Base-by-base conservation (phyloP, 2,329 filamentous ascomycete species). In the Verticillium tricorpus region DNA sequence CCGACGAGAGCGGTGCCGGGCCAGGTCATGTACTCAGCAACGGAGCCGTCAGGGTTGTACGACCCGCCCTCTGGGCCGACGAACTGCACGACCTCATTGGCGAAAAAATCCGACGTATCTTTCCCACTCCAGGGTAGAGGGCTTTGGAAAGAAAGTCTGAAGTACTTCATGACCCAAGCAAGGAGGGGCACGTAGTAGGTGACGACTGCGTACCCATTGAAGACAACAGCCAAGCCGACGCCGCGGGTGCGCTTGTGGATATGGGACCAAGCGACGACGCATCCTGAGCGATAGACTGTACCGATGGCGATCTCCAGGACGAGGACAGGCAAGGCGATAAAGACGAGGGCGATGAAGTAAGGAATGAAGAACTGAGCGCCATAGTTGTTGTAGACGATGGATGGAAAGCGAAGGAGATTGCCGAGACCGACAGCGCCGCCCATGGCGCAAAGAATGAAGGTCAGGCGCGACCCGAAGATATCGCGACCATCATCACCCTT, bases 271-370 rank as follows among this genome's bases (percentile, higher is more conserved):
- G 82, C 80, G 37, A 82, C 77, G n/a, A 82, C 78, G 1, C 75
- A 77, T 14, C 81, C 81, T 31, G 79, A 80, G 3, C 82, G 80
- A 64, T 84, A 84, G 1, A 81, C 81, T 62, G 84, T 89, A 57
- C 91, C 91, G 37, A 90, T 90, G 37, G 88, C 89, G 58, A 85
- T 82, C 64, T 85, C 82, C 28, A 85, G 76, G 6, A 82, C 76
- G 11, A 85, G 74, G 0, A 80, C 76, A 0, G 82, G 83, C 22
- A 85, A 83, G 12, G 82, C 82, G 50, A 85, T 74, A 11, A 82
- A 68, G 60, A 80, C 77, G 5, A 85, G 74, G 0, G 82, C 80
- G 7, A 84, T 70, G 12, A 83, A 64, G 62, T 85, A 85, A 0
- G 82, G 82, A 19, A 85, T 80, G 67, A 84, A 85, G 80, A 81